These are phyloP conservation scores for Cordyceps militaris DNA, from an alignment of 2,329 filamentous ascomycete species.

Conservation along the genomic window DNA sequence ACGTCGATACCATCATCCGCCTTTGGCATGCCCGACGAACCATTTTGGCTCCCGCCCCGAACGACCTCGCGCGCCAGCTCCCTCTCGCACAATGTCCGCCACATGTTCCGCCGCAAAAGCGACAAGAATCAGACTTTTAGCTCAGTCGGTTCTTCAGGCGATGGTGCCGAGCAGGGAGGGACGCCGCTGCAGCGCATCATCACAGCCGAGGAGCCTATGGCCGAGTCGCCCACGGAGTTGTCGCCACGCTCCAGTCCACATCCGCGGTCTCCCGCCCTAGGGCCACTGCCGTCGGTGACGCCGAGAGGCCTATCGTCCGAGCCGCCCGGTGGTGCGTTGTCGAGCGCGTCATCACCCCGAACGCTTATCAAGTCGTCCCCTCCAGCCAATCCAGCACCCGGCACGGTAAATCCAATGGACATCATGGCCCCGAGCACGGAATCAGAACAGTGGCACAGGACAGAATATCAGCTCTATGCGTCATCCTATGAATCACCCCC, in stretches of 20 bases:
- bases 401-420: slow-evolving; percentile 48
- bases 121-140: slow-evolving; percentile 24
- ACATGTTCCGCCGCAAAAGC: slow-evolving; percentile 30
- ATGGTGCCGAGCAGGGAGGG: slow-evolving; percentile 4
- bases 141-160: slow-evolving; percentile 15
- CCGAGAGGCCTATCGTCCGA: slow-evolving; percentile 6
- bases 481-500: slow-evolving; percentile 23
- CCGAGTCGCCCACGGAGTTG: slow-evolving; percentile 27
- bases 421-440: slow-evolving; percentile 40
- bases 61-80: slow-evolving; percentile 28
- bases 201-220: slow-evolving; percentile 15
- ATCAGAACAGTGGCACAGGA: slow-evolving; percentile 31
- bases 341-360: slow-evolving; percentile 7
- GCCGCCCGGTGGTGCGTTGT: slow-evolving; percentile 16
- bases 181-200: slow-evolving; percentile 14
- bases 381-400: slow-evolving; percentile 31
- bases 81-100: slow-evolving; percentile 29
- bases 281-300: neutral
- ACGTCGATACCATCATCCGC: slow-evolving; percentile 34
- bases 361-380: slow-evolving; percentile 19
- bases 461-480: slow-evolving; percentile 29
- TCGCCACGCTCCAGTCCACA: slow-evolving; percentile 14
- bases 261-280: neutral
- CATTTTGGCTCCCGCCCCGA: slow-evolving; percentile 18
- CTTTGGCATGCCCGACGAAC: slow-evolving; percentile 31